Evolutionary conservation across 1,139 yeast genomes (phyloP), one percentile per base, ranked within the genome.

Genomic region (Taphrina populina): DNA sequence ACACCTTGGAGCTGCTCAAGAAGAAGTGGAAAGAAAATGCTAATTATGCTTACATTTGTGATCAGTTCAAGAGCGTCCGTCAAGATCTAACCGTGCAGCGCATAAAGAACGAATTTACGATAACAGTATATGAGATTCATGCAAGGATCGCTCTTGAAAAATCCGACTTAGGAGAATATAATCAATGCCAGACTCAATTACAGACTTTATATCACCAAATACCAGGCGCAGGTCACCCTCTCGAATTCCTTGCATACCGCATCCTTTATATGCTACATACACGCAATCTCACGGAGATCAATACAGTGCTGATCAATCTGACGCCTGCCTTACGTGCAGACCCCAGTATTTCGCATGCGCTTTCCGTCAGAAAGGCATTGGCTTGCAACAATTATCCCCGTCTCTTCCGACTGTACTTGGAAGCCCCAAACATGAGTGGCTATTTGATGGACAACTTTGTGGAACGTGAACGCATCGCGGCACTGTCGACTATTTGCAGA

Each of bases 41-140:
- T 45, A 75, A 76, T 58, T 92, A 92, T 67, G 76, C 83, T 24
- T 92, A 90, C 67, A 71, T 87, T 6, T 84, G 92, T 66, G 94
- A 87, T 68, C 98, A 92, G 69, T 80, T 90, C 67, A 90, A 90
- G 69, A 85, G 96, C 0, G 76, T 92, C 60, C 75, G 98, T 63
- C 98, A 92, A 69, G 98, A 92, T 70, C 71, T 92, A 62, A 86
- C 95, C 3, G 97, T 92, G 6, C 98, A 92, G 69, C 87, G 86
- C 67, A 83, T 92, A 45, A 84, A 83, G 64, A 81, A 82, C 65
- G 83, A 80, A 45, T 86, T 92, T 65, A 80, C 96, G 0, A 79
- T 88, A 8, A 67, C 71, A 55, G 95, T 88, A 0, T 92, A 92
- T 68, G 95, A 88, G 68, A 77, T 81, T 2, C 95, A 92, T 69